Evolutionary conservation across 1,139 yeast species (phyloP).

Genomic region (Zygosaccharomyces pseudobailii): DNA sequence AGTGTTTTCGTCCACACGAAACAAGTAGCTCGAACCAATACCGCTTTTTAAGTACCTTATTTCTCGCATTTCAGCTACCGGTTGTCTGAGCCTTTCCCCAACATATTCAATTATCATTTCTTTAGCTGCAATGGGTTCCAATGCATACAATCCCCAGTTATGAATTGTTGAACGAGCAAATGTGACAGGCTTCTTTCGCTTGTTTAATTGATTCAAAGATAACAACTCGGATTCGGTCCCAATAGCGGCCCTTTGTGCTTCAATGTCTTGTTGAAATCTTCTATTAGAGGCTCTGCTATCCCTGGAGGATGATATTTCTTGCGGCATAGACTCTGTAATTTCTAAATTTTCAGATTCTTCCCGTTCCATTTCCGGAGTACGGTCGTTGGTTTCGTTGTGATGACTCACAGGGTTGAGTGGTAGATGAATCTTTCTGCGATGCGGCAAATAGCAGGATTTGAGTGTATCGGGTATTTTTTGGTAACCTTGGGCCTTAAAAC

Average conservation of each 20-base stretch:
- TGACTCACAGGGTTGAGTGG: conserved; percentile 40
- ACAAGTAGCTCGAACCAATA: conserved; percentile 89
- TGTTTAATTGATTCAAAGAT: conserved; percentile 71
- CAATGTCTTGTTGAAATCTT: conserved; percentile 85
- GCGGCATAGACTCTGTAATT: conserved; percentile 13
- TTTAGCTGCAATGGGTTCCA: conserved; percentile 88
- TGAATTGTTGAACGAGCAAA: conserved; percentile 96
- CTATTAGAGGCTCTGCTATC: conserved; percentile 86
- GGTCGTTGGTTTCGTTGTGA: conserved; percentile 50
- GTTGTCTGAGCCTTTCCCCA: conserved; percentile 94
- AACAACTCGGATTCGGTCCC: conserved; percentile 80
- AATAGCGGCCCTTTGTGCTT: conserved; percentile 70
- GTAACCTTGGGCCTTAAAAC: conserved; percentile 74
- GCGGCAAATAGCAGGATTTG: conserved; percentile 76
- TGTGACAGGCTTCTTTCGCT: conserved; percentile 88
- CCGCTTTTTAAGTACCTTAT: conserved; percentile 83
- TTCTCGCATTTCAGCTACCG: conserved; percentile 91
- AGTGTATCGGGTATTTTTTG: conserved; percentile 65
- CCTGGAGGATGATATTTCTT: conserved; percentile 59
- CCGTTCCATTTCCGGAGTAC: conserved; percentile 33
- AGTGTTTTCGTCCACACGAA: conserved; percentile 88
- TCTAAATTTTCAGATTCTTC: conserved; percentile 21
- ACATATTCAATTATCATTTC: conserved; percentile 98
- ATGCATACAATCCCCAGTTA: conserved; percentile 95
- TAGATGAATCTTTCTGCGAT: conserved; percentile 51